Conservation (phyloP, 2,329 filamentous ascomycete genomes). For the Dendrostoma leiphaemia region DNA sequence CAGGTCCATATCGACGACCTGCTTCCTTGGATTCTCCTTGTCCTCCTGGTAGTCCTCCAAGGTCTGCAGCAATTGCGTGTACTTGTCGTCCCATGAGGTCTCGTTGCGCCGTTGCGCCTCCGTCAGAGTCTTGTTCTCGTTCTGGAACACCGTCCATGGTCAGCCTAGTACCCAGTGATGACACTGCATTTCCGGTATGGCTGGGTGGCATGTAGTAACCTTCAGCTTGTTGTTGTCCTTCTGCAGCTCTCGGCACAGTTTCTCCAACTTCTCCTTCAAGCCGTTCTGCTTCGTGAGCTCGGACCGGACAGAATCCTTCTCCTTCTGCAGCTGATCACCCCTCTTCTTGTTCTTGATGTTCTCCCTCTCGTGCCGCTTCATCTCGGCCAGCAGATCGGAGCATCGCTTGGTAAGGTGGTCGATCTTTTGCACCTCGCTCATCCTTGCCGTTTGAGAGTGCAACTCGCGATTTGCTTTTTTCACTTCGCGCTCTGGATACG, state of each 20-base stretch:
- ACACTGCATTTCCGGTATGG: neutral
- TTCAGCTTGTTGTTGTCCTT: slow-evolving; percentile 98
- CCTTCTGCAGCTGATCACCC: slow-evolving; percentile 90
- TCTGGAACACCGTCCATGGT: slow-evolving; percentile 43
- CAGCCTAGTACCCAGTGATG: neutral
- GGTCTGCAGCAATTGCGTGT: slow-evolving; percentile 76
- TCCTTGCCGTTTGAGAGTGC: slow-evolving; percentile 82
- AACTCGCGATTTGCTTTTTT: slow-evolving; percentile 92
- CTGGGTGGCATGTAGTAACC: slow-evolving; percentile 49
- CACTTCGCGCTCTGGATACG: slow-evolving; percentile 76
- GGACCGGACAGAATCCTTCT: slow-evolving; percentile 84
- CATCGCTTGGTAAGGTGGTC: slow-evolving; percentile 89
- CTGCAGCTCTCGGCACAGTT: slow-evolving; percentile 89
- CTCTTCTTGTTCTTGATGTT: slow-evolving; percentile 95
- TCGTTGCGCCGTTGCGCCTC: slow-evolving; percentile 82
- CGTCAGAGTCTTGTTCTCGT: slow-evolving; percentile 89
- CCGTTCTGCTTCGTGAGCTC: slow-evolving; percentile 88
- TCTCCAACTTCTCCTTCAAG: slow-evolving; percentile 95
- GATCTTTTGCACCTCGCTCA: slow-evolving; percentile 88
- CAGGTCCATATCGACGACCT: slow-evolving; percentile 79
- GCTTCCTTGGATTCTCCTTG: slow-evolving; percentile 78
- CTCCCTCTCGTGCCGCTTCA: slow-evolving; percentile 93
- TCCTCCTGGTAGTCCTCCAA: slow-evolving; percentile 87
- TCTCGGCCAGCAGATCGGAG: slow-evolving; percentile 85
- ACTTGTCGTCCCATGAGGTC: slow-evolving; percentile 79